Evolutionary conservation across 768 basidiomycete species (phyloP).

Genomic region (Mrakia gelida): DNA sequence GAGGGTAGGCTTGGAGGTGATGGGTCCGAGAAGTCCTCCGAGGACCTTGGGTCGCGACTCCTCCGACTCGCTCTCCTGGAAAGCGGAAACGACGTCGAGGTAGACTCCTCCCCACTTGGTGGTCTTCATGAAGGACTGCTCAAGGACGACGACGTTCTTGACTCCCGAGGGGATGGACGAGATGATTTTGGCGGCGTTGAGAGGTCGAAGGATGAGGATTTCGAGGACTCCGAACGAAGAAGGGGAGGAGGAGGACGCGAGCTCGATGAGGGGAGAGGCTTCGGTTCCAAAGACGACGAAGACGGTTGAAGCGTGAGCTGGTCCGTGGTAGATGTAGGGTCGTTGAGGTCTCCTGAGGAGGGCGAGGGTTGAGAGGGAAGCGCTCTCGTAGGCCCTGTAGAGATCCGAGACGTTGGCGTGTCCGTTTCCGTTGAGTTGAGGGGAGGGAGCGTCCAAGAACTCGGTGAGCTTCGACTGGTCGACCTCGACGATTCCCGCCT

Average conservation of each 20-base stretch:
- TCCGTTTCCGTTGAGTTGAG: slow-evolving; percentile 18
- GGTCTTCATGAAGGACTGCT: slow-evolving; percentile 70
- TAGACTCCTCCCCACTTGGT: slow-evolving; percentile 84
- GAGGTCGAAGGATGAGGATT: slow-evolving; percentile 64
- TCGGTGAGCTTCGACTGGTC: slow-evolving; percentile 49
- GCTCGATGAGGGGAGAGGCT: slow-evolving; percentile 43
- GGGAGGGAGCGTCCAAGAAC: slow-evolving; percentile 31
- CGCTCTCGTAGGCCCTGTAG: slow-evolving; percentile 60
- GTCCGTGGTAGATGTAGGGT: slow-evolving; percentile 54
- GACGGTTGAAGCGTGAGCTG: slow-evolving; percentile 59
- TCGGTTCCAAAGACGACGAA: slow-evolving; percentile 65
- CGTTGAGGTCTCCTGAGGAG: slow-evolving; percentile 60
- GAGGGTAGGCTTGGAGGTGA: slow-evolving; percentile 32
- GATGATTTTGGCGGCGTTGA: slow-evolving; percentile 57
- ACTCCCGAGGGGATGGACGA: slow-evolving; percentile 59
- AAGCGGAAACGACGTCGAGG: slow-evolving; percentile 68
- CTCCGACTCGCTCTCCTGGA: slow-evolving; percentile 57
- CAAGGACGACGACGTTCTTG: slow-evolving; percentile 70
- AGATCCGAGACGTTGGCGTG: slow-evolving; percentile 35
- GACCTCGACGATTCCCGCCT: slow-evolving; percentile 52
- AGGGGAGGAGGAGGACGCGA: slow-evolving; percentile 52
- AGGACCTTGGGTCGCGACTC: slow-evolving; percentile 52
- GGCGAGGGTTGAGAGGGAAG: slow-evolving; percentile 60
- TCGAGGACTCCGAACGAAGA: slow-evolving; percentile 45
- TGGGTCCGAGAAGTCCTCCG: slow-evolving; percentile 60